Evolutionary conservation across 1,139 yeast genomes (phyloP).

Genomic region (Kluyveromyces marxianus): DNA sequence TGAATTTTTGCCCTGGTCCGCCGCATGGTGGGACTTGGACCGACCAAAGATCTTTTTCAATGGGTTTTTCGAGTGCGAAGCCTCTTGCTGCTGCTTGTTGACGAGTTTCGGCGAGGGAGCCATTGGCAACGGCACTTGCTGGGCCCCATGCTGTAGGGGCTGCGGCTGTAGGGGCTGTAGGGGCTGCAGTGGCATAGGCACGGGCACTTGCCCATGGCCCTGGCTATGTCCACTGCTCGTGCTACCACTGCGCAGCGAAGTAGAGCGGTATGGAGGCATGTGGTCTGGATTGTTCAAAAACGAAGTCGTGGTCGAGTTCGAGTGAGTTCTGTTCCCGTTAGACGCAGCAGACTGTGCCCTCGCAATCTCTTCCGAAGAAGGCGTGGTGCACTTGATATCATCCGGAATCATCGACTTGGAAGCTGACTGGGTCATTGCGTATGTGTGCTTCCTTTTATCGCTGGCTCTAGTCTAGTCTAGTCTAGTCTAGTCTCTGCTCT

Average conservation of each 20-base stretch:
- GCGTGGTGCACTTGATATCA: constrained; percentile 6
- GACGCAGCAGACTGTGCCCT: background rate
- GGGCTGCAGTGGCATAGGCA: no score
- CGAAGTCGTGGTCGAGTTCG: background rate
- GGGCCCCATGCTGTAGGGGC: no score
- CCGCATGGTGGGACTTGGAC: constrained; percentile 12
- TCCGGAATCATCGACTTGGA: constrained; percentile 8
- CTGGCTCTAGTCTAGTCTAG: background rate
- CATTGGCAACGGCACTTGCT: no score
- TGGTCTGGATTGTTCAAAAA: no score
- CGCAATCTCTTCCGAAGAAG: constrained; percentile 6
- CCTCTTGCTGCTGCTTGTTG: no score
- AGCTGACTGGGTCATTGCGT: constrained; percentile 1
- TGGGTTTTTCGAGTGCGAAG: constrained; percentile 6
- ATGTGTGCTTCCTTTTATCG: background rate
- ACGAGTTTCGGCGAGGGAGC: no score
- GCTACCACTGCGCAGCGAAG: no score
- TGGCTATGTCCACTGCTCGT: no score
- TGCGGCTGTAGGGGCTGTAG: no score
- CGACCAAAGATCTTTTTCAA: constrained; percentile 11
- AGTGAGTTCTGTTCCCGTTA: background rate
- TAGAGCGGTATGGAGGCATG: no score
- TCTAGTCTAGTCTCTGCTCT: background rate
- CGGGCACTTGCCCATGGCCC: no score
- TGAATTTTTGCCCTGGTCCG: background rate